Base-by-base conservation (phyloP, 768 basidiomycete genomes). In the Saitozyma sp. region DNA sequence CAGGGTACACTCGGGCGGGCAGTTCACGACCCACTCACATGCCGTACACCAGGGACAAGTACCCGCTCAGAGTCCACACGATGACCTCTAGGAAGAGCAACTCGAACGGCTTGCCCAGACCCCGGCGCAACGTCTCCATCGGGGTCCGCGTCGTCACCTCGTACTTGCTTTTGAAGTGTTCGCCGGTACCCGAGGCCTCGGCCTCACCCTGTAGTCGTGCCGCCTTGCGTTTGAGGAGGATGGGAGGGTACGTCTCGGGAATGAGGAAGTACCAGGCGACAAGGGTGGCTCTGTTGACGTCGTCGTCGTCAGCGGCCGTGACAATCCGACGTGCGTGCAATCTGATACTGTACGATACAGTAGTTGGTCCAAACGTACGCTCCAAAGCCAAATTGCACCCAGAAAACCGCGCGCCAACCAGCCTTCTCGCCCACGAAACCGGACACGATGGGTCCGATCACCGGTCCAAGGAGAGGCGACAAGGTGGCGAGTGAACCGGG, bases 11-110 rank as follows among this genome's bases (percentile, higher is more conserved):
- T 29, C 29, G 29, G 29, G 29, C 29, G 29, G 29, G 29, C 29
- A 29, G 29, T 46, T 4, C 8, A 60, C 66, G 57, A 50, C 61
- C 63, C 83, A 29, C 29, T 29, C 29, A 29, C 29, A 29, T 29
- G 29, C 29, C 29, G 29, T 29, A 29, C 29, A 29, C 29, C 29
- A 29, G 29, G 29, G 29, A 29, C 29, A 29, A 29, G 73, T 88
- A 89, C 46, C 87, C 67, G 0, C 87, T 87, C 58, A 87, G 81
- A 10, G 86, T 81, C 49, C 76, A 64, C 8, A 77, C 77, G 57
- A 79, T 77, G 7, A 76, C 73, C 51, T 79, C 77, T 54, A 52
- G 59, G 64, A 73, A 75, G 54, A 79, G 64, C 53, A 79, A 56
- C 8, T 52, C 48, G 69, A 75, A 79, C 19, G 77, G 77, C n/a